These are phyloP conservation scores for Rhizomucor pusillus DNA, from an alignment of 371 early-diverging fungal species.

Conservation along the genomic window DNA sequence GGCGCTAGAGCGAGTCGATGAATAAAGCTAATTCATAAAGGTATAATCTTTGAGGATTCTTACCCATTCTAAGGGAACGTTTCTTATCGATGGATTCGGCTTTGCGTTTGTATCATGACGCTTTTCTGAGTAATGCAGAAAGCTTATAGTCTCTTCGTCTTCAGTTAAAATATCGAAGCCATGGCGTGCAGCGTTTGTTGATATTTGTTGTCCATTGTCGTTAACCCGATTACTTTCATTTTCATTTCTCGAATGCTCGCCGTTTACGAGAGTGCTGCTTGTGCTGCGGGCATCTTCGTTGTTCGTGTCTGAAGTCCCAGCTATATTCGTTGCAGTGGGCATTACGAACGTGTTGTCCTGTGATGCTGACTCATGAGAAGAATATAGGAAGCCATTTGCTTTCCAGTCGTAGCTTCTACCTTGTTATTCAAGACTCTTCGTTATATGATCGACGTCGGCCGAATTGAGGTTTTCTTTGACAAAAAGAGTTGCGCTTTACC, in stretches of 20 bases:
- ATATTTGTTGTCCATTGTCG: constrained; percentile 12
- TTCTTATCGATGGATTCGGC: constrained; percentile 16
- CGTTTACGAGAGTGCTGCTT: constrained; percentile 60
- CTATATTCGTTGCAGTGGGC: constrained; percentile 27
- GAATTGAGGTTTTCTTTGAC: too few species aligned
- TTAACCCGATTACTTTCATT: constrained; percentile 24
- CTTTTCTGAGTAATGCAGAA: constrained; percentile 59
- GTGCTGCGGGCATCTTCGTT: constrained; percentile 63
- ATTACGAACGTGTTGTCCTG: constrained; percentile 6
- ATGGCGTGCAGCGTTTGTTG: constrained; percentile 32
- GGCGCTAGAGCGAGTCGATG: constrained; percentile 18
- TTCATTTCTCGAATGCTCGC: constrained; percentile 33
- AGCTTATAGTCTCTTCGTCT: constrained; percentile 57
- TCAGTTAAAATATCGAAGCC: constrained; percentile 56
- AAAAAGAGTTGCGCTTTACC: too few species aligned
- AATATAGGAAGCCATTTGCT: too few species aligned
- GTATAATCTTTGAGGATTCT: background rate
- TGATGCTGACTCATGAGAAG: too few species aligned
- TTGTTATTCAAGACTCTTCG: too few species aligned
- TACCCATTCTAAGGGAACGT: constrained; percentile 45
- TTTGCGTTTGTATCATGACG: constrained; percentile 53
- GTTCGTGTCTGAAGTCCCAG: constrained; percentile 17
- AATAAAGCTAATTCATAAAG: background rate
- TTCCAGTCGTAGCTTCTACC: too few species aligned
- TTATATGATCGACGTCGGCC: too few species aligned